These are phyloP conservation scores for Pythium utonaiense DNA, from an alignment of 352 stramenopile species.

Conservation along the genomic window DNA sequence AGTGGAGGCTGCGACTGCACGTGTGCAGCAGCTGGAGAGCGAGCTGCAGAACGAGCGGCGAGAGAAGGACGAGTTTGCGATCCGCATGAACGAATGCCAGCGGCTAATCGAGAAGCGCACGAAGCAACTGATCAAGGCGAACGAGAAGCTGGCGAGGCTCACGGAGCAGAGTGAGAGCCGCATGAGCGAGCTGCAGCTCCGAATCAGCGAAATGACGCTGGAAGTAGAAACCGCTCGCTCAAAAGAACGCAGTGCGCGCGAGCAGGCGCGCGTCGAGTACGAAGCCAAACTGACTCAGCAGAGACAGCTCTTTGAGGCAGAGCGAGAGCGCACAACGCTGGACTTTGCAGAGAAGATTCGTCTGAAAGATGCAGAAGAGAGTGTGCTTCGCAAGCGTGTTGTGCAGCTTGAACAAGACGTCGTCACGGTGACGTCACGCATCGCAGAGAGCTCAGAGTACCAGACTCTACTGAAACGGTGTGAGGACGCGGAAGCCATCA, in stretches of 20 bases:
- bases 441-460: conserved; percentile 50
- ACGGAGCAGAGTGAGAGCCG: conserved; percentile 62
- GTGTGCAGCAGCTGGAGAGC: conserved; percentile 31
- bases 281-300: conserved; percentile 33
- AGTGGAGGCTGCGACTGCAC: conserved; percentile 36
- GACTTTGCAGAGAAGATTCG: conserved; percentile 22
- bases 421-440: conserved; percentile 15
- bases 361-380: conserved; percentile 31
- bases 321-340: conserved; percentile 24
- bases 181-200: conserved; percentile 39
- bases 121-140: conserved; percentile 82
- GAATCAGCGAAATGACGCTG: conserved; percentile 27
- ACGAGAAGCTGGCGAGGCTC: conserved; percentile 58
- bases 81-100: conserved; percentile 77
- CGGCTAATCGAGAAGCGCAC: conserved; percentile 85
- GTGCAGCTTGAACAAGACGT: conserved; percentile 40
- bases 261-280: conserved; percentile 27
- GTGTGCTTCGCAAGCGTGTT: conserved; percentile 21
- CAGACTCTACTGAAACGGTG: conserved; percentile 49
- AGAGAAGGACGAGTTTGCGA: conserved; percentile 60
- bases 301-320: conserved; percentile 30
- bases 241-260: conserved; percentile 21
- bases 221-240: conserved; percentile 37
- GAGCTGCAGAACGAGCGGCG: conserved; percentile 30
- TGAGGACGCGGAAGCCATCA: conserved; percentile 67